Evolutionary conservation across 371 early-diverging fungal species (phyloP).

Genomic region (Massospora cicadina): DNA sequence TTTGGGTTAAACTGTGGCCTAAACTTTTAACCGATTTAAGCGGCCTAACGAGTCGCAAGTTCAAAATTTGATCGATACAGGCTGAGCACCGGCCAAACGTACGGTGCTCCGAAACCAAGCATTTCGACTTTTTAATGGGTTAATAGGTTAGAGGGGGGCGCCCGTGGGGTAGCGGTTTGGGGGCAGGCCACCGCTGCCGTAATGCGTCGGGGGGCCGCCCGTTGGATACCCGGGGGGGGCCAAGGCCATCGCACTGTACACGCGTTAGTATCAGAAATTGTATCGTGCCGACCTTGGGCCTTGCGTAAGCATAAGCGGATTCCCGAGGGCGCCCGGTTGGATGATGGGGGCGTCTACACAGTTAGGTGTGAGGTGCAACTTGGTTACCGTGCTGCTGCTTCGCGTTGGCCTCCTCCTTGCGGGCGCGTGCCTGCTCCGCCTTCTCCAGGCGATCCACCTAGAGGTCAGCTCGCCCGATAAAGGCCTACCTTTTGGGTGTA

Average conservation of each 20-base stretch:
- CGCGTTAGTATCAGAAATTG: background rate
- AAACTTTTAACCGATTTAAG: no score
- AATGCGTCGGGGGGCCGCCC: background rate
- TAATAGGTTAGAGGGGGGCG: background rate
- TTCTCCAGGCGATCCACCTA: slow-evolving; percentile 29
- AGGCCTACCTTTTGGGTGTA: slow-evolving; percentile 39
- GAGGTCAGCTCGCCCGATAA: background rate
- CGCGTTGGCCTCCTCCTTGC: slow-evolving; percentile 28
- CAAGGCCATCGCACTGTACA: background rate
- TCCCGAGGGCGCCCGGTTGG: slow-evolving; percentile 30
- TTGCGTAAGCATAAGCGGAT: slow-evolving; percentile 40
- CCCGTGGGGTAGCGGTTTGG: background rate
- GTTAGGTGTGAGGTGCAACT: background rate
- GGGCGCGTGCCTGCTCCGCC: slow-evolving; percentile 21
- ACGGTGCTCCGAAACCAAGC: no score
- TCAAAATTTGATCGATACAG: no score
- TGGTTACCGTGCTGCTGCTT: slow-evolving; percentile 16
- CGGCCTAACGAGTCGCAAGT: no score
- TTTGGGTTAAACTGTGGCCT: no score
- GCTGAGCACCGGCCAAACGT: background rate
- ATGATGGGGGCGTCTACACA: slow-evolving; percentile 5
- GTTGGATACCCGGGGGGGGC: background rate
- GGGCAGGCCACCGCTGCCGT: background rate
- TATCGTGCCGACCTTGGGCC: background rate
- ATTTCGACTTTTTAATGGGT: background rate